Percentiles rank a stretch among this genome's conserved stretches.
phyloP scores from a whole-genome alignment of 768 basidiomycete species.

The Pisolithus marmoratus region DNA sequence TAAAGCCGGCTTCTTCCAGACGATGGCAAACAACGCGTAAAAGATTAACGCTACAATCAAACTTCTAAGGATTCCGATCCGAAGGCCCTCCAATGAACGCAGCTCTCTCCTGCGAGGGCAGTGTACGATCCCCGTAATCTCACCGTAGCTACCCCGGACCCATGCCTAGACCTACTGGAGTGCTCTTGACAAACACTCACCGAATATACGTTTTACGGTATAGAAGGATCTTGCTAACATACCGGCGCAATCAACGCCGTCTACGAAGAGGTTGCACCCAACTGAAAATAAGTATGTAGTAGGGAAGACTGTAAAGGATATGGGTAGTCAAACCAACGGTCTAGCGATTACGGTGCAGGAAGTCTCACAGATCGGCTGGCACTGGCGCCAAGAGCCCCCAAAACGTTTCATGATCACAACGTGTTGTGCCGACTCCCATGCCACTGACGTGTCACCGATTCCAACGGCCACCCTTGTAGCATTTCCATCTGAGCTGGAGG shows the following conservation, averaged over 20 bases:
- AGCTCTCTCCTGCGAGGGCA: slow-evolving; percentile 41
- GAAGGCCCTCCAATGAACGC: slow-evolving; percentile 40
- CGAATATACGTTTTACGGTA: too few species aligned
- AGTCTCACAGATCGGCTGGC: slow-evolving; percentile 89
- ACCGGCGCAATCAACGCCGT: too few species aligned
- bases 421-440: background rate
- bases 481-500: slow-evolving; percentile 85
- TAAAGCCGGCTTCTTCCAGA: slow-evolving; percentile 51
- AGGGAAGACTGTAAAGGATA: too few species aligned
- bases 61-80: slow-evolving; percentile 69
- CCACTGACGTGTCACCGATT: slow-evolving; percentile 75
- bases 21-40: slow-evolving; percentile 41
- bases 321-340: slow-evolving; percentile 68
- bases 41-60: slow-evolving; percentile 41
- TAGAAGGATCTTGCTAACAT: too few species aligned
- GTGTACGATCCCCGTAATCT: slow-evolving; percentile 73
- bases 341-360: slow-evolving; percentile 88
- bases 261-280: too few species aligned
- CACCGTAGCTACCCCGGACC: slow-evolving; percentile 19
- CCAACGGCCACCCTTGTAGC: slow-evolving; percentile 87
- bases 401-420: slow-evolving; percentile 1
- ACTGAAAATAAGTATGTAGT: too few species aligned
- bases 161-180: too few species aligned
- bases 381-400: slow-evolving; percentile 88
- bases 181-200: too few species aligned